Conservation (phyloP, 2,329 filamentous ascomycete genomes). For the Sporothrix humicola region DNA sequence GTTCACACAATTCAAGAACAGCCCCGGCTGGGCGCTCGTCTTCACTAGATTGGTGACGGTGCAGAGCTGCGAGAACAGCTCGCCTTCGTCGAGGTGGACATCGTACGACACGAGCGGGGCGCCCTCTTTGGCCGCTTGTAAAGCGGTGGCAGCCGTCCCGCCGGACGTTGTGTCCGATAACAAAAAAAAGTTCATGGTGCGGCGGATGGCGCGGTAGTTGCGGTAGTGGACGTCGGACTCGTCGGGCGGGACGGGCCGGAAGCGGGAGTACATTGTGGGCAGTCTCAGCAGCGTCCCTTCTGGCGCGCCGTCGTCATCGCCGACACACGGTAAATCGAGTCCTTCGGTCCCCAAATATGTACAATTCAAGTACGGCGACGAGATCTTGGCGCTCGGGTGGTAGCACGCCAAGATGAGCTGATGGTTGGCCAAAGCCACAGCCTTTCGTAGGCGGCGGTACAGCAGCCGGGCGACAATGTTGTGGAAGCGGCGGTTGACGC, state of each 20-base stretch:
- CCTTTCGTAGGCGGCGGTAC: constrained; percentile 47
- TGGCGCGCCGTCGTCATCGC: constrained; percentile 43
- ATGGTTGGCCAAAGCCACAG: constrained; percentile 64
- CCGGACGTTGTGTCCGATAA: constrained; percentile 36
- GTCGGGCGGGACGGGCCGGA: constrained; percentile 66
- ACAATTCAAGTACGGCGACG: constrained; percentile 71
- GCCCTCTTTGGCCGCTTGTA: constrained; percentile 23
- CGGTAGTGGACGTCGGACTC: constrained; percentile 46
- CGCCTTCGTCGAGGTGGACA: constrained; percentile 69
- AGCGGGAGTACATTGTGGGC: constrained; percentile 69
- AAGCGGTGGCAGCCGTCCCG: not conserved
- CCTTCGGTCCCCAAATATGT: constrained; percentile 68
- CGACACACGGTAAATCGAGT: constrained; percentile 49
- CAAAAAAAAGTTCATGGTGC: constrained; percentile 26
- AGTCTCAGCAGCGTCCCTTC: constrained; percentile 52
- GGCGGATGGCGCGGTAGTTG: constrained; percentile 30
- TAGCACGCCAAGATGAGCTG: constrained; percentile 79
- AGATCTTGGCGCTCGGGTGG: constrained; percentile 71
- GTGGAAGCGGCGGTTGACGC: constrained; percentile 44
- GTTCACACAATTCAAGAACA: constrained; percentile 69
- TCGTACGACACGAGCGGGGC: constrained; percentile 57
- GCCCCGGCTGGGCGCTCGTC: constrained; percentile 62
- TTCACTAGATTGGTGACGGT: constrained; percentile 71
- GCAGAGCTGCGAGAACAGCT: constrained; percentile 77
- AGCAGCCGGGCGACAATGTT: constrained; percentile 42